Conservation (phyloP, 1,139 yeast species). For the Blastobotrys serpentis region DNA sequence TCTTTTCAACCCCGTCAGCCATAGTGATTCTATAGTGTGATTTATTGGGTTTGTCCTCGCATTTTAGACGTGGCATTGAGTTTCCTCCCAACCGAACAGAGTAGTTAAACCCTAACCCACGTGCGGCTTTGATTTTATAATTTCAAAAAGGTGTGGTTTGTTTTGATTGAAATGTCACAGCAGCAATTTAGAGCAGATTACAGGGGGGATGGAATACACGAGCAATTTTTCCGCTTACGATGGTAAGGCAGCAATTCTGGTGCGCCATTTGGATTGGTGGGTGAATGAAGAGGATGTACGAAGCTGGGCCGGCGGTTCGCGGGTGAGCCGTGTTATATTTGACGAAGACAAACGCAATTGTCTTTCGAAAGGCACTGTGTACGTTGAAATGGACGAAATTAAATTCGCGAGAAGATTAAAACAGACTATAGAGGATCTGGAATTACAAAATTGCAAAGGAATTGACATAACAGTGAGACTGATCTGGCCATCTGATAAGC, state of each 20-base stretch:
- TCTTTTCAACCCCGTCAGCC: constrained; percentile 58
- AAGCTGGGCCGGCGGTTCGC: constrained; percentile 32
- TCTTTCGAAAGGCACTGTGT: constrained; percentile 35
- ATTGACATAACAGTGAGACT: not conserved
- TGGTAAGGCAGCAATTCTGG: constrained; percentile 11
- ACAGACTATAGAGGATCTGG: not conserved
- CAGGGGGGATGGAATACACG: too few relatives aligned
- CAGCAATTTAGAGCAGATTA: too few relatives aligned
- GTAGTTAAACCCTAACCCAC: not conserved
- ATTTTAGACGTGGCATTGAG: not conserved
- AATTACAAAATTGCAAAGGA: not conserved
- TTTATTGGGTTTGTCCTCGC: not conserved
- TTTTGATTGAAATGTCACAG: too few relatives aligned
- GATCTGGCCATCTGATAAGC: constrained; percentile 11
- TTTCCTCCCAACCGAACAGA: not conserved
- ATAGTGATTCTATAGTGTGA: constrained; percentile 17
- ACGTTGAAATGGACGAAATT: constrained; percentile 21
- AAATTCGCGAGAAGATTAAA: constrained; percentile 21
- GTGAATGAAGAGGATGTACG: constrained; percentile 37
- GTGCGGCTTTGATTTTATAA: too few relatives aligned
- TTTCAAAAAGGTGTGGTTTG: too few relatives aligned
- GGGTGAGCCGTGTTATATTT: constrained; percentile 31
- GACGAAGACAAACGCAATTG: constrained; percentile 39
- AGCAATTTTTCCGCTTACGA: too few relatives aligned
- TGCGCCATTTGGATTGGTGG: constrained; percentile 36